These are phyloP conservation scores for Phaffia tasmanica DNA, from an alignment of 768 basidiomycete genomes.

Conservation along the genomic window DNA sequence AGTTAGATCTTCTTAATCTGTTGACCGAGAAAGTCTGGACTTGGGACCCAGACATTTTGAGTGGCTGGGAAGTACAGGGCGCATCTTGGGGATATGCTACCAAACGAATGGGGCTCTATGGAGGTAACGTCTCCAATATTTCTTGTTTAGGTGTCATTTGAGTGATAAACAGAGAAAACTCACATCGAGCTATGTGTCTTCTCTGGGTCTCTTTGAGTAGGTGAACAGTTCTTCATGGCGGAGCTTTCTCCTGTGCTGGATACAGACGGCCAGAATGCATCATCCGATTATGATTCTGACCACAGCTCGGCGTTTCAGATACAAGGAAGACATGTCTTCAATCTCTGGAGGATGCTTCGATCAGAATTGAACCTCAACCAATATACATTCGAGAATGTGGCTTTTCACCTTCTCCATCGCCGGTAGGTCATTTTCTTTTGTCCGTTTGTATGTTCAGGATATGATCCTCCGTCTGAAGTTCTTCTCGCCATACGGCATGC, in stretches of 20 bases:
- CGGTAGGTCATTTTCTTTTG: slow-evolving; percentile 45
- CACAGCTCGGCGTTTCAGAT: slow-evolving; percentile 75
- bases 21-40: slow-evolving; percentile 61
- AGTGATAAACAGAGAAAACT: not conserved
- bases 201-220: not conserved
- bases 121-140: not conserved
- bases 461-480: not conserved
- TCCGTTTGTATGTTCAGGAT: not conserved
- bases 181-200: not conserved
- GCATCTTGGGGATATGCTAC: slow-evolving; percentile 83
- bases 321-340: slow-evolving; percentile 78
- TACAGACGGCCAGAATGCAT: not conserved
- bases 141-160: not conserved
- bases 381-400: slow-evolving; percentile 84
- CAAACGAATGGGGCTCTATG: slow-evolving; percentile 41
- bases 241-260: slow-evolving; percentile 6
- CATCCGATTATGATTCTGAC: slow-evolving; percentile 18
- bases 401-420: slow-evolving; percentile 62
- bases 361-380: slow-evolving; percentile 63
- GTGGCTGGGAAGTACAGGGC: slow-evolving; percentile 83
- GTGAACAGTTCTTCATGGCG: not conserved
- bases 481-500: slow-evolving; percentile 6
- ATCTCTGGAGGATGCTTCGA: slow-evolving; percentile 85
- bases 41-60: slow-evolving; percentile 80
- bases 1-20: slow-evolving; percentile 69